Base-by-base conservation (phyloP, 192 early-diverging fungal genomes). In the Geranomyces michiganensis region DNA sequence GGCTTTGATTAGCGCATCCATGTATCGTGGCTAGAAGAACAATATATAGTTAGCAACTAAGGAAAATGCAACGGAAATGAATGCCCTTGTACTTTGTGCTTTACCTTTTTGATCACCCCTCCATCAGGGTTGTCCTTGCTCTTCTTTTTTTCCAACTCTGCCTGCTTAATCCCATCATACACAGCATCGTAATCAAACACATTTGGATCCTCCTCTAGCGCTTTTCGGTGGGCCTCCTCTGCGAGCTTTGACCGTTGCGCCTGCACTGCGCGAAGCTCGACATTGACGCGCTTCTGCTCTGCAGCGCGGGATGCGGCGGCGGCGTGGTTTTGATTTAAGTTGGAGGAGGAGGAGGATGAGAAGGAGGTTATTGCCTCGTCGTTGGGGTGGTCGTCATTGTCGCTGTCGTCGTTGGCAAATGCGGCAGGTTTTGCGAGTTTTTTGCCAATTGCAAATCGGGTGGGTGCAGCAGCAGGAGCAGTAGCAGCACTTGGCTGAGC, bases 141-240 rank as follows among this genome's bases (percentile, higher is more conserved):
- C 56, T 82, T 78, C 65, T 81, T 79, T 65, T 83, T 75, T 0
- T 80, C 75, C 14, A 71, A 77, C 45, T 91, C 89, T 0, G 67
- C 80, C 21, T 77, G 79, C 63, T 92, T 92, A 32, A 92, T 71
- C 56, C 85, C 82, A 55, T 93, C 92, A 72, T 91, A 93, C 0
- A 88, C 87, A 12, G 77, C 89, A 69, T 93, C 92, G 70, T 93
- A 93, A 64, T 92, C 91, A 79, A 90, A 93, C 1, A 90, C 81
- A 49, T 73, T 86, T 13, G 91, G 74, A 68, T 93, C 91, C 71
- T 91, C 82, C 32, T 84, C 83, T 0, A 93, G 70, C 10, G 92
- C 91, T 67, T 84, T 76, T 55, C 81, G 71, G n/a, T 89, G 86
- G 41, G 73, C 74, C 58, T 87, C 79, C 67, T 77, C 74, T 19